These are phyloP conservation scores for Ehretia macrophylla DNA, from an alignment of 257 asterid species.

Conservation along the genomic window DNA sequence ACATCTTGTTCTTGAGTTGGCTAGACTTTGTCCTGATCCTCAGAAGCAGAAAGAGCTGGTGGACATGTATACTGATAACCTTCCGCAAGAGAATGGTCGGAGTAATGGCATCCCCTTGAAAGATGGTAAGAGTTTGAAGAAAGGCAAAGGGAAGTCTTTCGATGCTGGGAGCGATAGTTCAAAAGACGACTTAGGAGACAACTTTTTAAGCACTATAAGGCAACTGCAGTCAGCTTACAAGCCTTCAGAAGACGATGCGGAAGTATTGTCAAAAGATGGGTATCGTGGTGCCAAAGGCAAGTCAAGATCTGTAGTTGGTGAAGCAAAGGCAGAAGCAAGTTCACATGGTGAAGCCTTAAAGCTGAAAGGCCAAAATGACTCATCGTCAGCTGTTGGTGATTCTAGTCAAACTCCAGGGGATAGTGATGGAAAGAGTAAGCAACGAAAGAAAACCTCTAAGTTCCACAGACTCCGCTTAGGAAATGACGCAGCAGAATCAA, in stretches of 20 bases:
- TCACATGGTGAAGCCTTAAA: slow-evolving; percentile 30
- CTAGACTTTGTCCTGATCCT: slow-evolving; percentile 74
- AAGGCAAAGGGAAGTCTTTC: slow-evolving; percentile 55
- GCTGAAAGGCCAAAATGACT: slow-evolving; percentile 28
- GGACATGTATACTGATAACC: slow-evolving; percentile 63
- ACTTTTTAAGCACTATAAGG: slow-evolving; percentile 46
- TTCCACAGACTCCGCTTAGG: slow-evolving; percentile 81
- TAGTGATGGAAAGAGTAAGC: slow-evolving; percentile 60
- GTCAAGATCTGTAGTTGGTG: slow-evolving; percentile 38
- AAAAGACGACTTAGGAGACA: slow-evolving; percentile 48
- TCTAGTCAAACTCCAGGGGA: slow-evolving; percentile 31
- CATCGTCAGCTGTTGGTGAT: slow-evolving; percentile 30
- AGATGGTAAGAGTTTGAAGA: slow-evolving; percentile 36
- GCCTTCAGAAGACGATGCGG: slow-evolving; percentile 53
- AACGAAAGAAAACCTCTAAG: slow-evolving; percentile 76
- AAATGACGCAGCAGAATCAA: slow-evolving; percentile 60
- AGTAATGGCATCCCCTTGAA: slow-evolving; percentile 26
- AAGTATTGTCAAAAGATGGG: slow-evolving; percentile 82
- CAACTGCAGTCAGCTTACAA: slow-evolving; percentile 58
- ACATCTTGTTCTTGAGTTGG: slow-evolving; percentile 81
- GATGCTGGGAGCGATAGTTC: slow-evolving; percentile 32
- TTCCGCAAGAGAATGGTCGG: slow-evolving; percentile 34
- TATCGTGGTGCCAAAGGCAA: slow-evolving; percentile 60
- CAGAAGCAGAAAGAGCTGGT: slow-evolving; percentile 74
- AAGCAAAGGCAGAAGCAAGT: slow-evolving; percentile 22